A percentile compares a stretch with the other conserved stretches of the same genome.
Conservation (phyloP, 2,329 filamentous ascomycete genomes). For the Hansfordia pulvinata region DNA sequence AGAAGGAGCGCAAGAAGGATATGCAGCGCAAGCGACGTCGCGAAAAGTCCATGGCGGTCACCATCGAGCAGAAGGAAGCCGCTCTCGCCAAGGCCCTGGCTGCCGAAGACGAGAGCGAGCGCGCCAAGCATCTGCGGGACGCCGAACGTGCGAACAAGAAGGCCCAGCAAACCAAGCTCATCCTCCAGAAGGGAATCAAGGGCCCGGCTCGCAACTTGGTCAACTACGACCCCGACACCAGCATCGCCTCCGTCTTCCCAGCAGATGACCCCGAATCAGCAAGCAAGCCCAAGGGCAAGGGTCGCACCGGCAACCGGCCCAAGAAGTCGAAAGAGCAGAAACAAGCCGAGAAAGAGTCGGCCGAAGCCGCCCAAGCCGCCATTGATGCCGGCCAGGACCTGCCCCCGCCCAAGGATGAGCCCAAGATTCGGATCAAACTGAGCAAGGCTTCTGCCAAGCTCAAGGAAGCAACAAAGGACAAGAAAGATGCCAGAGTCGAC, state of each 20-base stretch:
- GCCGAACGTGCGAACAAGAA: conserved; percentile 88
- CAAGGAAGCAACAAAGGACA: conserved; percentile 11
- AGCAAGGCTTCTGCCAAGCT: conserved; percentile 33
- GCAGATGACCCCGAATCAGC: conserved; percentile 43
- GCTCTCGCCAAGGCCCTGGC: conserved; percentile 66
- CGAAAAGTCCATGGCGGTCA: conserved; percentile 90
- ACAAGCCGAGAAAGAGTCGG: conserved; percentile 66
- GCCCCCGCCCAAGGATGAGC: conserved; percentile 41
- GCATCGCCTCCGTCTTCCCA: conserved; percentile 74
- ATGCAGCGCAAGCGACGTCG: conserved; percentile 96
- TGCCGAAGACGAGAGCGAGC: conserved; percentile 71
- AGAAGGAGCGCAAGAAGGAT: conserved; percentile 99
- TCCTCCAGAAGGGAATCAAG: conserved; percentile 76
- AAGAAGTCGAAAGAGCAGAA: conserved; percentile 89
- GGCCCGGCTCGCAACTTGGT: conserved; percentile 56
- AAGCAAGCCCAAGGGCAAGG: conserved; percentile 32
- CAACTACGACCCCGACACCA: conserved; percentile 66
- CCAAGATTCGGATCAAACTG: conserved; percentile 50
- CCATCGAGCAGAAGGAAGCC: conserved; percentile 79
- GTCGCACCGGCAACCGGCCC: conserved; percentile 50
- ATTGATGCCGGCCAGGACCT: conserved; percentile 67
- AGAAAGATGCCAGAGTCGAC: conserved; percentile 14
- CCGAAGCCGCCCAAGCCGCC: conserved; percentile 77
- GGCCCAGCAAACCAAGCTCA: conserved; percentile 77
- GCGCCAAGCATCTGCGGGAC: conserved; percentile 66